Percentiles rank a stretch among this genome's conserved stretches.
Evolutionary conservation across 371 early-diverging fungal genomes (phyloP).

Genomic region (Apophysomyces trapeziformis): DNA sequence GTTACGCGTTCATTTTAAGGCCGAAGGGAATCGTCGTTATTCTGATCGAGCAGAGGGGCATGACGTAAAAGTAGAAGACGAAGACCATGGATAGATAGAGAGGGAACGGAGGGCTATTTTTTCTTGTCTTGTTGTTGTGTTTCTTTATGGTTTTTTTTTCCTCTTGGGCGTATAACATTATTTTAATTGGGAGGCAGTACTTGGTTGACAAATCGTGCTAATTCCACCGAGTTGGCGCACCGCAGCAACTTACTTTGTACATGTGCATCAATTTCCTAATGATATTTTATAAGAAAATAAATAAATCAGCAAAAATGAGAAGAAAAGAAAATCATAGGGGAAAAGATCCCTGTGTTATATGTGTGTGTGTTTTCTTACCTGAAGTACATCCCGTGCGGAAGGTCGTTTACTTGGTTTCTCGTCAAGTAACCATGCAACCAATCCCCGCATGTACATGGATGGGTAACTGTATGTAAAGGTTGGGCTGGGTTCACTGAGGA

Average conservation of each 20-base stretch:
- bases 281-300: neutral
- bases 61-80: too few relatives aligned
- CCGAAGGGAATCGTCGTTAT: neutral
- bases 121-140: neutral
- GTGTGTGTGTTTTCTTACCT: constrained; percentile 20
- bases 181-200: constrained; percentile 29
- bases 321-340: neutral
- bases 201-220: constrained; percentile 35
- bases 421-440: constrained; percentile 57
- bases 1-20: too few relatives aligned
- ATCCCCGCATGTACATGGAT: constrained; percentile 56
- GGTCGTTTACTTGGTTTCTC: constrained; percentile 47
- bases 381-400: constrained; percentile 42
- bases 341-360: neutral
- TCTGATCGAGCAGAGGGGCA: neutral
- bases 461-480: constrained; percentile 56
- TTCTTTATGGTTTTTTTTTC: neutral
- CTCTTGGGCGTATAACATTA: neutral
- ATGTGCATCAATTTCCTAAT: constrained; percentile 22
- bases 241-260: constrained; percentile 32
- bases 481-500: constrained; percentile 50
- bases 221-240: constrained; percentile 30
- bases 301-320: neutral
- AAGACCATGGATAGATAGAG: neutral
- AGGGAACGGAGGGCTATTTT: neutral